A percentile compares a stretch with the other conserved stretches of the same genome.
Evolutionary conservation across 768 basidiomycete genomes (phyloP).

Genomic region (Trametes sanguinea): DNA sequence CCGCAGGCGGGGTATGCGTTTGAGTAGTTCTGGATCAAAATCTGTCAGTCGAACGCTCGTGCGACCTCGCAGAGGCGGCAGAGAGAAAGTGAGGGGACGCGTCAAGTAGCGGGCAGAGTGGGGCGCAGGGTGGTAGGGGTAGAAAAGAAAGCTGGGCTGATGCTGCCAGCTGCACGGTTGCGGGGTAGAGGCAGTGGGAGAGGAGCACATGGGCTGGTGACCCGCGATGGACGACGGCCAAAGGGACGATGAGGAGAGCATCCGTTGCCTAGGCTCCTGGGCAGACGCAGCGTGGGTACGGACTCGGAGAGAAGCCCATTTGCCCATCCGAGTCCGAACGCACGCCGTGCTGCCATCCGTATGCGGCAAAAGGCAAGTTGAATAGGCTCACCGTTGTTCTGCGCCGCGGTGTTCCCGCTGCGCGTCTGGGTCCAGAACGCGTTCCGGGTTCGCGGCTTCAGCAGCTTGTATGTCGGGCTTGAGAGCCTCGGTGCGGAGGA

Average conservation of each 20-base stretch:
- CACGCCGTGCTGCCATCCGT: no score
- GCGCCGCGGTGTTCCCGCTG: background rate
- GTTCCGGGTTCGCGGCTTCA: background rate
- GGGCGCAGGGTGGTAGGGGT: background rate
- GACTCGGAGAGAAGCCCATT: background rate
- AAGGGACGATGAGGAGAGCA: background rate
- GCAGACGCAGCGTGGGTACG: background rate
- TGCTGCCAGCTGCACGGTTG: background rate
- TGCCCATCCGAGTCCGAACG: no score
- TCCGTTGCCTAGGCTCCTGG: background rate
- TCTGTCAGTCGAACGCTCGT: background rate
- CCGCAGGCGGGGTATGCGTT: background rate
- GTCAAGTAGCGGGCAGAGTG: background rate
- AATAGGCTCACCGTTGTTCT: background rate
- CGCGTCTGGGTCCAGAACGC: background rate
- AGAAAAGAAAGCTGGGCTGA: background rate
- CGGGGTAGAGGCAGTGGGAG: constrained; percentile 6
- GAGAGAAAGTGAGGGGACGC: background rate
- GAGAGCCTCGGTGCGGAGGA: constrained; percentile 5
- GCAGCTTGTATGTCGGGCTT: background rate
- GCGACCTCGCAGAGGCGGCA: background rate
- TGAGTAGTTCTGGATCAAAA: background rate
- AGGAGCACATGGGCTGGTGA: constrained; percentile 12
- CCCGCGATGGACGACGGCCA: background rate
- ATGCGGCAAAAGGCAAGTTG: background rate